phyloP scores from a whole-genome alignment of 1,284 basidiomycete species.

The Stygiomarasmius scandens region DNA sequence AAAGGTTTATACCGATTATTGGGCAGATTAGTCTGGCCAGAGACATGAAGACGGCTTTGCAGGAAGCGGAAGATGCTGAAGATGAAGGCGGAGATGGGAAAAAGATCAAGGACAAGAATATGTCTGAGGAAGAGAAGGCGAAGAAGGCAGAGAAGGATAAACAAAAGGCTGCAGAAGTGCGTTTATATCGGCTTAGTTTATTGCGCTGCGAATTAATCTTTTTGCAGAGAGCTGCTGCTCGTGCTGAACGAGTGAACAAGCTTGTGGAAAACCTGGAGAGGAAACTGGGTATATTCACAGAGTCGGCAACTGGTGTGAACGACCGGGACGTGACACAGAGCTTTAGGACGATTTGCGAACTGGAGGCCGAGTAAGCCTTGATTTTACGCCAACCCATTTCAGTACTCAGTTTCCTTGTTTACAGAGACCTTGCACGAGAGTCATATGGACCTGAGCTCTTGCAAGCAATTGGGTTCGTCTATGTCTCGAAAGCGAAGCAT shows the following conservation, averaged over 20 bases:
- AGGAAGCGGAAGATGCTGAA: constrained; percentile 86
- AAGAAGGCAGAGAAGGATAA: constrained; percentile 77
- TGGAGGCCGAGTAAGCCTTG: constrained; percentile 78
- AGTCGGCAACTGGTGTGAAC: constrained; percentile 80
- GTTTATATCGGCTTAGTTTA: constrained; percentile 19
- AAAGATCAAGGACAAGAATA: constrained; percentile 69
- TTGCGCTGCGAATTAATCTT: constrained; percentile 11
- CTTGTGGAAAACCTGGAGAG: constrained; percentile 84
- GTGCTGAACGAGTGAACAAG: constrained; percentile 81
- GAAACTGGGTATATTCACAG: constrained; percentile 91
- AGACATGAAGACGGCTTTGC: constrained; percentile 98
- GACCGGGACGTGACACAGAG: constrained; percentile 70
- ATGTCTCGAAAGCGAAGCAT: constrained; percentile 82
- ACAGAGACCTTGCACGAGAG: constrained; percentile 83
- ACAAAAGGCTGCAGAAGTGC: constrained; percentile 70
- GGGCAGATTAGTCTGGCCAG: constrained; percentile 83
- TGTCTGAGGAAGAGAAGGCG: constrained; percentile 85
- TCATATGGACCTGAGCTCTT: constrained; percentile 93
- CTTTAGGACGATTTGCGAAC: constrained; percentile 76
- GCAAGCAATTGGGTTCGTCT: constrained; percentile 91
- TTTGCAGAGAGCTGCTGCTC: constrained; percentile 74
- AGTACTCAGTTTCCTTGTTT: constrained; percentile 1
- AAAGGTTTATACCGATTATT: constrained; percentile 82
- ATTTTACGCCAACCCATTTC: constrained; percentile 9
- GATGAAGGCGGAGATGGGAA: constrained; percentile 41